phyloP scores from a whole-genome alignment of 768 basidiomycete species.

The Nidula microcarpa region DNA sequence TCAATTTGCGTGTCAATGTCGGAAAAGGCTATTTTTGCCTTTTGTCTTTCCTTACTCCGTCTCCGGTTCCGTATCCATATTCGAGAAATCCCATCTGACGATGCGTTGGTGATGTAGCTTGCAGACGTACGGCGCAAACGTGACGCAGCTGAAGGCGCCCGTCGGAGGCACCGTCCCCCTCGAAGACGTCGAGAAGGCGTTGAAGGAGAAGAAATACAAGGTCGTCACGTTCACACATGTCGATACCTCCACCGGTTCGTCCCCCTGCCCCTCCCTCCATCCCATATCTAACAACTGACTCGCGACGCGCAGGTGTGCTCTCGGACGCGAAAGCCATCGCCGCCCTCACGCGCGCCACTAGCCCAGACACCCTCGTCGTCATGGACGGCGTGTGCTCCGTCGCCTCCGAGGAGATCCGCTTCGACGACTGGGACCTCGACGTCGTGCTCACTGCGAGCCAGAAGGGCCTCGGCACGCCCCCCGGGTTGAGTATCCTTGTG shows the following conservation, averaged over 20 bases:
- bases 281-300: neutral
- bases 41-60: too few relatives aligned
- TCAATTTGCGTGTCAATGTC: too few relatives aligned
- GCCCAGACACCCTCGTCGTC: slow-evolving; percentile 83
- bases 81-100: neutral
- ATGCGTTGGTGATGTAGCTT: slow-evolving; percentile 43
- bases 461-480: slow-evolving; percentile 91
- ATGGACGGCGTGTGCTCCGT: slow-evolving; percentile 97
- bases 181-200: slow-evolving; percentile 59
- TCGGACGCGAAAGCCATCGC: slow-evolving; percentile 79
- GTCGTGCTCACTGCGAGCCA: slow-evolving; percentile 84
- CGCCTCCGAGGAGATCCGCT: slow-evolving; percentile 90
- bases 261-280: neutral
- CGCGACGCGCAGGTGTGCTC: slow-evolving; percentile 58
- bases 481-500: slow-evolving; percentile 85
- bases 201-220: slow-evolving; percentile 82
- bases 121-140: slow-evolving; percentile 83
- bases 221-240: slow-evolving; percentile 93
- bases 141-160: slow-evolving; percentile 78
- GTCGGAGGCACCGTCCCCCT: slow-evolving; percentile 73
- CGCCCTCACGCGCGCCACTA: slow-evolving; percentile 66
- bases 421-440: slow-evolving; percentile 93
- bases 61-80: too few relatives aligned
- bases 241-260: slow-evolving; percentile 77
- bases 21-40: too few relatives aligned